A percentile compares a stretch with the other conserved stretches of the same genome.
Conservation (phyloP, 179 eudicot species). For the Sideroxylon spinosum region DNA sequence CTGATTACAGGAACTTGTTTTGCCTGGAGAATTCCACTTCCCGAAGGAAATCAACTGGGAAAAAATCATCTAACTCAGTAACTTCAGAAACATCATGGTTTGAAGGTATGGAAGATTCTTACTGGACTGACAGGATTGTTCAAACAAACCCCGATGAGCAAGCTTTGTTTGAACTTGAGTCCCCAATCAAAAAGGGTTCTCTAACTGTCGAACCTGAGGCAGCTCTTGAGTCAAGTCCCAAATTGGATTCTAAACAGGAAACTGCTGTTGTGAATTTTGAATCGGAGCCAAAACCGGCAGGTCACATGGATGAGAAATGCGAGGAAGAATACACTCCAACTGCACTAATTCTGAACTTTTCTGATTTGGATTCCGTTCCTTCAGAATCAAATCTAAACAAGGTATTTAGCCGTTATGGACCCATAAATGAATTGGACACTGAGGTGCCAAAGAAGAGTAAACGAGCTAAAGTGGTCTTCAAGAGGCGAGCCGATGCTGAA, state of each 20-base stretch:
- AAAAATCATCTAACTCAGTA: slow-evolving; percentile 1
- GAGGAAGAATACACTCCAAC: slow-evolving; percentile 34
- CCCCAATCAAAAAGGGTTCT: slow-evolving; percentile 8
- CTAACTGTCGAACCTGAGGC: slow-evolving; percentile 10
- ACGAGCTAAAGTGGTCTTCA: slow-evolving; percentile 73
- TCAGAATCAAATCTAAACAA: slow-evolving; percentile 32
- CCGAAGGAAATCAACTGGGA: slow-evolving; percentile 13
- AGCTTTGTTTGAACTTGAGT: slow-evolving; percentile 23
- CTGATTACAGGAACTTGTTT: slow-evolving; percentile 47
- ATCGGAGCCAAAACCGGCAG: slow-evolving; percentile 10
- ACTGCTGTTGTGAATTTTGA: slow-evolving; percentile 1
- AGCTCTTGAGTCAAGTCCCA: slow-evolving; percentile 4
- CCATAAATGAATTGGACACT: slow-evolving; percentile 60
- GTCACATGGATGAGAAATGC: slow-evolving; percentile 18
- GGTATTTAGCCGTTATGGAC: slow-evolving; percentile 74
- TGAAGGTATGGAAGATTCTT: slow-evolving; percentile 37
- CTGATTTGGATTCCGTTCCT: slow-evolving; percentile 35
- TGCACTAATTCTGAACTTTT: slow-evolving; percentile 35
- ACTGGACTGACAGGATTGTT: slow-evolving; percentile 37
- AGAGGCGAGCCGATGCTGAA: slow-evolving; percentile 81
- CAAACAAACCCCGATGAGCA: slow-evolving; percentile 26
- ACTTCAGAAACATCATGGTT: slow-evolving; percentile 16
- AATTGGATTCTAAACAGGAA: slow-evolving; percentile 16
- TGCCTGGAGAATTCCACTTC: slow-evolving; percentile 28
- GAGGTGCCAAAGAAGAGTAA: slow-evolving; percentile 48